Evolutionary conservation across 2,329 filamentous ascomycete genomes (phyloP), one percentile per base, ranked within the genome.

Genomic region (Alternaria sp.): DNA sequence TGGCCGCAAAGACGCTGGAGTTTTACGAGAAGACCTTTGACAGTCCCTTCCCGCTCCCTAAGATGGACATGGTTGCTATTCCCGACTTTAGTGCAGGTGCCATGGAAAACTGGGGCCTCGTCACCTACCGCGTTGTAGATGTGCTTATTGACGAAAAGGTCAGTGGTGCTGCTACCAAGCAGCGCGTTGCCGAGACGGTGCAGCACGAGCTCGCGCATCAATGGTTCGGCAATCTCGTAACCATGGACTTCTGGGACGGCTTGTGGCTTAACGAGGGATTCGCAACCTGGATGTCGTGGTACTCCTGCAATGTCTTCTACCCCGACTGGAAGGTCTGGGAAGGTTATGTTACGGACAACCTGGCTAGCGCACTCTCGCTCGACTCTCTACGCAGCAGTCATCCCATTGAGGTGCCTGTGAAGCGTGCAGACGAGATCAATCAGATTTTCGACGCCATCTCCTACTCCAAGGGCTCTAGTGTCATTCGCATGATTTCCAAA

Each of bases 271-370:
- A 98, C 78, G 92, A 96, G 79, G 92, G 92, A 36, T 96, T 96
- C 71, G 92, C 93, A 32, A 96, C 92, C 39, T 92, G 91, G 89
- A 93, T 95, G 92, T 94, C 91, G 62, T 91, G 93, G 92, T 95
- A 95, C 81, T 93, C 92, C 43, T 96, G 93, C 85, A 94, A 98
- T 78, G 87, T 87, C 59, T 97, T 98, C 84, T 98, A 94, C 81
- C 94, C 94, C 8, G 94, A 98, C 79, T 98, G 94, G 94, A 96
- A 96, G 81, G 93, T 98, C 14, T 98, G 94, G 94, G 88, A 98
- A 80, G 90, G 89, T 28, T 98, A 97, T 77, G 94, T 98, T 57
- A 94, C 92, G 32, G 94, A 97, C 75, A 96, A 92, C 73, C 86
- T 98, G 58, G 93, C 96, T 77, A 90, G 91, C 64, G 94, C 94